Base-by-base conservation (phyloP, 306 rosid genomes). In the Fragaria vesca region DNA sequence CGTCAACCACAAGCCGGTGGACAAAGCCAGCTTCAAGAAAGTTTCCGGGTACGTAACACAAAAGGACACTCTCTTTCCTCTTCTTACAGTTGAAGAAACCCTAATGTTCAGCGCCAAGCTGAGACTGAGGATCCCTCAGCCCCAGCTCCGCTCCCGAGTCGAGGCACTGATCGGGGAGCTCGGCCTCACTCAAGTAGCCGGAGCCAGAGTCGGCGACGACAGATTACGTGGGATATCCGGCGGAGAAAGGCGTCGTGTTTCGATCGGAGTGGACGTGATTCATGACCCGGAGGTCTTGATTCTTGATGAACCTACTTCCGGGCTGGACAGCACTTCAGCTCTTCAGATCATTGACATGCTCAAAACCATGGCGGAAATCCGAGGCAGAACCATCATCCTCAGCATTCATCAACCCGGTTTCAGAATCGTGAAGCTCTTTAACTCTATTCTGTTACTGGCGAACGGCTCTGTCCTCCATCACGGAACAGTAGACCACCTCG, bases 271-370 rank as follows among this genome's bases (percentile, higher is more conserved):
- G 26, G 98, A 95, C 67, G 95, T 95, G 65, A 88, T 95, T 46
- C 98, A 95, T 74, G 93, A 95, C 71, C 98, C 98, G 0, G 87
- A 85, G 77, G 96, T 95, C 57, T 66, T 92, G 63, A 87, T 95
- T 74, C 90, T 95, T 46, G 98, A 95, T 66, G 98, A 95, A 54
- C 98, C 98, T 36, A 95, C 98, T 82, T 95, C 98, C 8, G 98
- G 98, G 3, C 97, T 95, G 42, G 98, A 95, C 76, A 95, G 98
- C 58, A 88, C 90, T 15, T 91, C 97, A 0, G 98, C 98, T 1
- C 84, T 92, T 52, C 98, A 95, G 83, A 92, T 92, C 40, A 88
- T 90, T 67, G 93, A 91, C 58, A 88, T 95, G 97, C 87, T 95
- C 9, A 92, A 92, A 79, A 86, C 85, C 42, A 95, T 92, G 97